Base-by-base conservation (phyloP, 495 filamentous ascomycete genomes). In the Halenospora varia region DNA sequence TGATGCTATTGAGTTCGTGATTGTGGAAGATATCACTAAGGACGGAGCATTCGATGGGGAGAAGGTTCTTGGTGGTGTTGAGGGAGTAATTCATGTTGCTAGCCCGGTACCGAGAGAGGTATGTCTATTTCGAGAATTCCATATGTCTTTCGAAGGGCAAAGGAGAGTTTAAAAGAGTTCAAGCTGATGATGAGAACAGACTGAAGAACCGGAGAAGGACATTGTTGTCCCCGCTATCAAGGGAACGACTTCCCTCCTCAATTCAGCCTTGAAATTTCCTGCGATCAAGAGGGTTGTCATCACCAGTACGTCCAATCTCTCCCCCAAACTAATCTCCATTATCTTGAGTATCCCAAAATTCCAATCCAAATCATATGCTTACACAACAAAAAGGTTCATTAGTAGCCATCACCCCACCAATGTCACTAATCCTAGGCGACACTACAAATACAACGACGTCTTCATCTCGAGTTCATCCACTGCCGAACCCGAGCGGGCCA, bases 11-110 rank as follows among this genome's bases (percentile, higher is more conserved):
- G 62, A 67, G n/a, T 72, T 62, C 49, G 62, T 66, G 3, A 58
- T 63, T 18, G 44, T 73, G 9, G 58, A 70, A 10, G 68, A 74
- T 24, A 51, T 75, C 17, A 68, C 65, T 0, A 42, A 62, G 9
- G 61, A 66, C 19, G 39, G 51, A 10, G 68, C 65, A 1, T 73
- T 69, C 17, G 40, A 50, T 10, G n/a, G n/a, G n/a, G n/a, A n/a
- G n/a, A 66, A 49, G 0, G 57, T 65, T 18, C 58, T 75, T 1
- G 49, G 68, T 3, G 73, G 64, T 1, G 68, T 68, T 20, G 66
- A 69, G 35, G 73, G 67, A 42, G 59, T 75, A n/a, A 22, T 73
- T 2, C 70, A 75, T 54, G 49, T 74, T 9, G 73, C 73, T 17
- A 24, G 19, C 11, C 48, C 48, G 25, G 9, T 25, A 11, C 6